Evolutionary conservation across 148 eudicot species (phyloP).

Genomic region (Diospyros lotus): DNA sequence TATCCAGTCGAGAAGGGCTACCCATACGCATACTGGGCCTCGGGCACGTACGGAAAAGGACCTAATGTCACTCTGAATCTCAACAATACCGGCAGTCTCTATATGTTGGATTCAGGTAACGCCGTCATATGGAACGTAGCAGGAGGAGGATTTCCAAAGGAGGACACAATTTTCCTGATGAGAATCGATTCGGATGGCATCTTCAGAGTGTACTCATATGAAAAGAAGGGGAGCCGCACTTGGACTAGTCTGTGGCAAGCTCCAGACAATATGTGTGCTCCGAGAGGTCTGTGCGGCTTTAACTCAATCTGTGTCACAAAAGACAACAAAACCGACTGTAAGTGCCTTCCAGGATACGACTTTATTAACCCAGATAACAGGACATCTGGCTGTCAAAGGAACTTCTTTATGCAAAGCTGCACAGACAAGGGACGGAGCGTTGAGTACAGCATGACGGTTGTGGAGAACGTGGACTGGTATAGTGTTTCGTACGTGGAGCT

Average conservation of each 20-base stretch:
- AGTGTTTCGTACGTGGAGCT: background rate
- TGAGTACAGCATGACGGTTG: background rate
- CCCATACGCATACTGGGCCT: constrained; percentile 9
- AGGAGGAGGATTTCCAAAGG: background rate
- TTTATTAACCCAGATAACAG: constrained; percentile 9
- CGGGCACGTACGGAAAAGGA: background rate
- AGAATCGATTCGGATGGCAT: constrained; percentile 34
- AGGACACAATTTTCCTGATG: background rate
- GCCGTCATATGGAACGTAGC: constrained; percentile 12
- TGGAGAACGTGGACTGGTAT: constrained; percentile 11
- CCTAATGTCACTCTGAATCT: constrained; percentile 24
- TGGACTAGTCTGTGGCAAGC: constrained; percentile 20
- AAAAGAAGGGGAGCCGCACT: background rate
- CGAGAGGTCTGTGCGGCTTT: constrained; percentile 30
- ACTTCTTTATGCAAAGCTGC: constrained; percentile 19
- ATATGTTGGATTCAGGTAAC: constrained; percentile 16
- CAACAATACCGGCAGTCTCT: constrained; percentile 19
- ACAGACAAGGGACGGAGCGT: background rate
- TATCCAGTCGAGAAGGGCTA: constrained; percentile 10
- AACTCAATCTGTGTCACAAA: constrained; percentile 19
- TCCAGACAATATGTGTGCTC: constrained; percentile 12
- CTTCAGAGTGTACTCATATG: constrained; percentile 23
- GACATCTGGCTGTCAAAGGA: constrained; percentile 26
- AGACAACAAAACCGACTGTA: constrained; percentile 15
- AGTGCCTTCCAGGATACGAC: constrained; percentile 31